phyloP scores from a whole-genome alignment of 352 stramenopile genomes.

The Aphanomyces astaci region DNA sequence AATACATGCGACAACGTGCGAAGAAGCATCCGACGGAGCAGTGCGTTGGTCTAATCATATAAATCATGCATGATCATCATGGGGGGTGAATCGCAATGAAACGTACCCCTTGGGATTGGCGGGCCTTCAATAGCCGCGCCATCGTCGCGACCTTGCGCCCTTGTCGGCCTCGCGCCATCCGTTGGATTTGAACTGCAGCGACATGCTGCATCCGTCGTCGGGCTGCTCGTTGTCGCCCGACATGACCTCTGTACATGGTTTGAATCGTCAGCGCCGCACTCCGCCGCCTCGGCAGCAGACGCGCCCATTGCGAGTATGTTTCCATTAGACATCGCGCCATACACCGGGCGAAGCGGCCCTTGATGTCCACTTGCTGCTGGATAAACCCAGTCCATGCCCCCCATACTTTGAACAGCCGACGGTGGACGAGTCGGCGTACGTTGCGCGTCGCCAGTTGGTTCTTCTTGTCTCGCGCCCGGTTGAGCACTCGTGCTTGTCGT shows the following conservation, averaged over 20 bases:
- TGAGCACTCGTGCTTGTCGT: not conserved
- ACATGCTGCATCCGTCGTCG: conserved; percentile 29
- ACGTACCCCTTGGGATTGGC: conserved; percentile 30
- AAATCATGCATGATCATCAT: not conserved
- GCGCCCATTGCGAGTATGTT: conserved; percentile 47
- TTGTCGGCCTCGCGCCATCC: conserved; percentile 42
- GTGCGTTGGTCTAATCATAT: conserved; percentile 10
- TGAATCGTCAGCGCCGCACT: conserved; percentile 43
- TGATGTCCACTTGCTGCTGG: conserved; percentile 34
- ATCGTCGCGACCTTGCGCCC: conserved; percentile 25
- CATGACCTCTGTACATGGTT: conserved; percentile 44
- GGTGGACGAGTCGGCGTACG: conserved; percentile 7
- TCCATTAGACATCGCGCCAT: conserved; percentile 33
- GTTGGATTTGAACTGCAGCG: conserved; percentile 40
- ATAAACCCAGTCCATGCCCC: conserved; percentile 43
- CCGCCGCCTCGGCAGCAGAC: conserved; percentile 29
- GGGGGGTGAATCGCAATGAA: not conserved
- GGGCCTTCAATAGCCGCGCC: conserved; percentile 26
- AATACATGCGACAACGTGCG: conserved; percentile 32
- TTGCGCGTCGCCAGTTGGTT: conserved; percentile 12
- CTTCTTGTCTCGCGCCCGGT: conserved; percentile 4
- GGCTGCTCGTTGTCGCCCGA: conserved; percentile 41
- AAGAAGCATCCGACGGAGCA: conserved; percentile 35
- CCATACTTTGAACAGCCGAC: conserved; percentile 41
- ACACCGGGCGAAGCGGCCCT: conserved; percentile 38